Conservation (phyloP, 441 rosid species). For the Melastoma candidum region DNA sequence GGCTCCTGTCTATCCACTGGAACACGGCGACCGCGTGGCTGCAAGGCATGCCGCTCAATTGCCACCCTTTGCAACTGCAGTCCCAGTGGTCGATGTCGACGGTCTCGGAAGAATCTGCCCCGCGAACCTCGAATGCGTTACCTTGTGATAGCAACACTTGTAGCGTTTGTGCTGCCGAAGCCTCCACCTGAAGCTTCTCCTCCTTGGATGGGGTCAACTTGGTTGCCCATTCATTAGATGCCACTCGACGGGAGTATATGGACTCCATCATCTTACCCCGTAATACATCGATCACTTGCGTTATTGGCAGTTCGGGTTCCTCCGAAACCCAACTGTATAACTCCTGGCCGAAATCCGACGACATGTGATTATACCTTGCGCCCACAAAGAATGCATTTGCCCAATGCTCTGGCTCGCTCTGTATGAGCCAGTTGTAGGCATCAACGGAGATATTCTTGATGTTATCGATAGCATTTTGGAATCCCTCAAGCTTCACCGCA, state of each 20-base stretch:
- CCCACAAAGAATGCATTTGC: constrained; percentile 57
- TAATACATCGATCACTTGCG: constrained; percentile 54
- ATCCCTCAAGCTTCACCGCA: constrained; percentile 37
- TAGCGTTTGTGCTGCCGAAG: constrained; percentile 27
- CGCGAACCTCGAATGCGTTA: constrained; percentile 42
- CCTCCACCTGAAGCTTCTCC: constrained; percentile 45
- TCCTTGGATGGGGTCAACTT: constrained; percentile 57
- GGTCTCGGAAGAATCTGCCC: constrained; percentile 25
- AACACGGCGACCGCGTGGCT: constrained; percentile 60
- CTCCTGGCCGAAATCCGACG: constrained; percentile 45
- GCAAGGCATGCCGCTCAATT: constrained; percentile 53
- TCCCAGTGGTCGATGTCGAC: constrained; percentile 48
- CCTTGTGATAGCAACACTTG: constrained; percentile 32
- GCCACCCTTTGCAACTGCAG: constrained; percentile 65
- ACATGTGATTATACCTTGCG: constrained; percentile 54
- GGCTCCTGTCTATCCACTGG: constrained; percentile 31
- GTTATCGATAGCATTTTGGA: constrained; percentile 36
- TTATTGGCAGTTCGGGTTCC: constrained; percentile 57
- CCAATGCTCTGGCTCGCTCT: constrained; percentile 73
- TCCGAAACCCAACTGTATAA: constrained; percentile 73
- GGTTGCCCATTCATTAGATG: constrained; percentile 47
- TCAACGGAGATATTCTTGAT: constrained; percentile 57
- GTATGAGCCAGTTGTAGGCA: constrained; percentile 56
- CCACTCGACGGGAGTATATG: constrained; percentile 40
- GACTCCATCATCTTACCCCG: constrained; percentile 68